Percentiles rank a stretch among this genome's conserved stretches.
phyloP scores from a whole-genome alignment of 2,329 filamentous ascomycete species.

The Fusarium humuli region DNA sequence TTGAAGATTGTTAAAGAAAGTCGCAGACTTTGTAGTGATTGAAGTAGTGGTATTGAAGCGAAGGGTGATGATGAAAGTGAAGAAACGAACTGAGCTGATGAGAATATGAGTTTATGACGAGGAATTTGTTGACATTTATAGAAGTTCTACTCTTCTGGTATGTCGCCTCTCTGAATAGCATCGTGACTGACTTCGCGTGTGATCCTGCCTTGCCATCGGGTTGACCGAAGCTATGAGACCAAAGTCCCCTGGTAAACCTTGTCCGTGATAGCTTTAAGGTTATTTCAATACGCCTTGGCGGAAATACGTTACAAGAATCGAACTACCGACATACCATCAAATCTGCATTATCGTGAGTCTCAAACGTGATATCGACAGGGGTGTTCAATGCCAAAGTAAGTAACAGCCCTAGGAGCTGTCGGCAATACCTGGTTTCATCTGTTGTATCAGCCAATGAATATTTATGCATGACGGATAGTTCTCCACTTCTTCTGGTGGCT shows the following conservation, averaged over 20 bases:
- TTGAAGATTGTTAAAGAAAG: background rate
- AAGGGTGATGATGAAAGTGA: background rate
- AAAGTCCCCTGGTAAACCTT: background rate
- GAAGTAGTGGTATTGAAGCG: background rate
- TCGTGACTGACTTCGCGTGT: background rate
- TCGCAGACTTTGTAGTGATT: background rate
- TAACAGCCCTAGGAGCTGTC: background rate
- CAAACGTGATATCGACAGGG: background rate
- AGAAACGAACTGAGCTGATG: constrained; percentile 4
- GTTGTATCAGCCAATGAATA: background rate
- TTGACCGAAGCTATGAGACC: background rate
- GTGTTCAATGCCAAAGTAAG: background rate
- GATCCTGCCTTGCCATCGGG: background rate
- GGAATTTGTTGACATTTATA: background rate
- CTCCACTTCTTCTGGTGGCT: background rate
- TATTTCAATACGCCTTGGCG: background rate
- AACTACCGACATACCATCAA: background rate
- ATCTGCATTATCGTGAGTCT: background rate
- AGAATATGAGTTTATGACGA: fast-evolving
- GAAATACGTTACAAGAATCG: background rate
- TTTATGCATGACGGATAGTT: background rate
- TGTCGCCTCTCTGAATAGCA: background rate
- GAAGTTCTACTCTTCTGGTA: fast-evolving
- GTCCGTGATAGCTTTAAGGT: constrained; percentile 11
- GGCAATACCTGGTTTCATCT: background rate